These are phyloP conservation scores for Ascochyta lentis DNA, from an alignment of 2,329 filamentous ascomycete species.

Conservation along the genomic window DNA sequence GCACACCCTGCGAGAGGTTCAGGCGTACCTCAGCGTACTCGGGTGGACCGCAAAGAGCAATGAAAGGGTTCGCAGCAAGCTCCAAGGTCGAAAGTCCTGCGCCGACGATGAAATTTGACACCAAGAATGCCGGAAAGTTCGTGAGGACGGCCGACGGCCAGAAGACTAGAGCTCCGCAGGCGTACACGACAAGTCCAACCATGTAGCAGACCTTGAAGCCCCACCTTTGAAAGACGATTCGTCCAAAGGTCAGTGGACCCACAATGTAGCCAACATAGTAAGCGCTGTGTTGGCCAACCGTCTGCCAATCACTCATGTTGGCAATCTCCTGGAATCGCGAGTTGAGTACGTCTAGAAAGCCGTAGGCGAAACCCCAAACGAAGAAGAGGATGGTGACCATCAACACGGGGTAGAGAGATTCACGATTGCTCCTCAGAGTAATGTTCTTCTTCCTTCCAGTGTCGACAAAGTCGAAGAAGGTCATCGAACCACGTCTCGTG, in stretches of 20 bases:
- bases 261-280: conserved; percentile 77
- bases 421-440: conserved; percentile 66
- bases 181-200: conserved; percentile 66
- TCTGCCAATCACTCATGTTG: conserved; percentile 66
- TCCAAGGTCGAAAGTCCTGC: conserved; percentile 67
- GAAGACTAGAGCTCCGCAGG: conserved; percentile 66
- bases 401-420: conserved; percentile 74
- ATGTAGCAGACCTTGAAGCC: conserved; percentile 70
- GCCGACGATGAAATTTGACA: conserved; percentile 69
- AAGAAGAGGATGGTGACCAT: conserved; percentile 84
- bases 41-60: conserved; percentile 65
- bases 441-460: conserved; percentile 72
- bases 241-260: conserved; percentile 72
- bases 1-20: conserved; percentile 67
- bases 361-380: conserved; percentile 90
- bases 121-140: conserved; percentile 65
- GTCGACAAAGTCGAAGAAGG: conserved; percentile 80
- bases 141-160: conserved; percentile 70
- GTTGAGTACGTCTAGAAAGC: conserved; percentile 83
- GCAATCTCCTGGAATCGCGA: conserved; percentile 69
- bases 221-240: conserved; percentile 62
- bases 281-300: conserved; percentile 70
- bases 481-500: conserved; percentile 42
- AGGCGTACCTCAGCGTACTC: conserved; percentile 66
- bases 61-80: conserved; percentile 67